Evolutionary conservation across 306 rosid species (phyloP), one percentile per base, ranked within the genome.

Genomic region (Glycine latifolia): DNA sequence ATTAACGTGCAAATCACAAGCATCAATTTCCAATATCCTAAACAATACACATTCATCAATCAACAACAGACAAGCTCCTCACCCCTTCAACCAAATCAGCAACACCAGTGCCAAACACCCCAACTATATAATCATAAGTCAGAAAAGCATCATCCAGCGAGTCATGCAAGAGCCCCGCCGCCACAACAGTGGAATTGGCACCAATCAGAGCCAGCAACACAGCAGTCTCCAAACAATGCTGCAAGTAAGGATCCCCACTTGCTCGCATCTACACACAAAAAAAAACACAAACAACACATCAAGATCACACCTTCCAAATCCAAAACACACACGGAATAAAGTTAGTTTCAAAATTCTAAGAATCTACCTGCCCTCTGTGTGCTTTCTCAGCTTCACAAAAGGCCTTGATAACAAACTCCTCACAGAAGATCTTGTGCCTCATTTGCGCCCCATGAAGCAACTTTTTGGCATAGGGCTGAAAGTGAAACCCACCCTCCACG

Each of bases 151-250:
- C 98, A 71, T 96, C 98, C 82, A 96, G 91, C 11, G 98, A 89
- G 83, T 96, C 99, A 72, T 93, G 99, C 83, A 96, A 89, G 67
- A 96, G 99, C 87, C 99, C 99, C 14, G 97, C 98, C 69, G 98
- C 98, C 84, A 96, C 97, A 44, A 96, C 92, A 31, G 97, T 90
- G 0, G 97, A 87, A 92, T 92, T 92, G 20, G 97, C 98, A 66
- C 98, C 99, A 31, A 96, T 90, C 86, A 89, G 76, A 11, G 99
- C 99, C 9, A 96, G 97, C 85, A 92, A 77, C 87, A 87, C 91
- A 62, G 99, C 98, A 0, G 99, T 96, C 81, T 96, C 98, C 78
- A 96, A 88, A 82, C 99, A 96, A 89, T 96, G 99, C 76, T 86
- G 92, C 92, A 96, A 85, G 88, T 96, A 96, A 0, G 94, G 99